Base-by-base conservation (phyloP, 1,139 yeast species). In the Tardiomyces blankii region DNA sequence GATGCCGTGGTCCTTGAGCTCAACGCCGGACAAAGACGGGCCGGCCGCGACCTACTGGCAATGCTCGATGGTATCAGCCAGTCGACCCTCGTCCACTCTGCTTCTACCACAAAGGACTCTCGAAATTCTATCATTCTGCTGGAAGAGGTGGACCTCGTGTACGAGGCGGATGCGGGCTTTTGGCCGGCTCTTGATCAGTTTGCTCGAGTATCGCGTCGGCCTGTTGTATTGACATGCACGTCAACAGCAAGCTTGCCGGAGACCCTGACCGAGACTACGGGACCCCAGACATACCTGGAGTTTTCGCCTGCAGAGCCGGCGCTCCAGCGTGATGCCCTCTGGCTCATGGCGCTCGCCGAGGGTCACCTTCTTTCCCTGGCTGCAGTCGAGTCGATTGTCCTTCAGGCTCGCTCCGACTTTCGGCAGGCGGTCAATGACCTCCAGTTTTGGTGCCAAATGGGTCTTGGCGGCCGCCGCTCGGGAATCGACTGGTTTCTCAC, bases 111-210 rank as follows among this genome's bases (percentile, higher is more conserved):
- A 16, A 42, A 44, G 61, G 64, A 43, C 64, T 67, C 46, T 44
- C 80, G 77, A 49, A 74, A 77, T 46, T 88, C 91, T 5, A 66
- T 88, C 8, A 80, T 91, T 2, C 63, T 91, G 35, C 70, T 91
- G 46, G 96, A 89, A 56, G 96, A 91, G 55, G 89, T 85, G 25
- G 96, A 91, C 61, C 69, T 86, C 13, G 62, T 89, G 27, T 87
- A 82, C 56, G 91, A 82, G 49, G 84, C 79, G 43, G 96, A 88
- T 54, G 75, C 73, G 52, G 78, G 79, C 1, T 89, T 91, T 58
- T 91, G 97, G 96, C 60, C 70, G 1, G 80, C 82, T 1, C 74
- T 88, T 2, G 77, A 74, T 43, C 81, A 78, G 48, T 70, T 87
- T 14, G 65, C 87, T 38, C 70, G 73, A 39, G 75, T 77, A 28